These are phyloP conservation scores for Barbarea vulgaris DNA, from an alignment of 345 rosid species.

Conservation along the genomic window DNA sequence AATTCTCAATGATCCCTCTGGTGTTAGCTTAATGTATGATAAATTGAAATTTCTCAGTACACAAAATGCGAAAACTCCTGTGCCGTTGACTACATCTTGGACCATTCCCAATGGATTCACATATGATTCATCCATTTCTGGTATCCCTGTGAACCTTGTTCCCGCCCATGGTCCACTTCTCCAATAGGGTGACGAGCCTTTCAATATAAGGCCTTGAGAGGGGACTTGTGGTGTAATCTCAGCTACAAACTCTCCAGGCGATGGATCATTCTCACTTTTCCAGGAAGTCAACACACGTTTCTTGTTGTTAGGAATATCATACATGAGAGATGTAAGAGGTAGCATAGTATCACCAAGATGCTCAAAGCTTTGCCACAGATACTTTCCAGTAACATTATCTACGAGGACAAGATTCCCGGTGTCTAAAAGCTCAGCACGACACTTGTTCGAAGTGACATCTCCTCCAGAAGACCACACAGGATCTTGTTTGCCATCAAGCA, in stretches of 20 bases:
- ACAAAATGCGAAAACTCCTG: conserved; percentile 38
- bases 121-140: conserved; percentile 41
- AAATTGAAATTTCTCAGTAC: conserved; percentile 33
- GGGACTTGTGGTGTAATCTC: conserved; percentile 42
- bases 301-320: conserved; percentile 31
- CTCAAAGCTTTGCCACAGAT: conserved; percentile 41
- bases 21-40: conserved; percentile 31
- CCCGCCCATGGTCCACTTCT: conserved; percentile 44
- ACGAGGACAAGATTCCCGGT: conserved; percentile 39
- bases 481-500: conserved; percentile 34
- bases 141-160: conserved; percentile 43
- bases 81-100: conserved; percentile 35
- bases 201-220: conserved; percentile 36
- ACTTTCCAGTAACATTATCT: conserved; percentile 33
- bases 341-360: conserved; percentile 42
- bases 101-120: conserved; percentile 35
- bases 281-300: conserved; percentile 39
- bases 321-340: conserved; percentile 35
- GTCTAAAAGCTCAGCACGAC: conserved; percentile 38
- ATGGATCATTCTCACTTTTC: conserved; percentile 41
- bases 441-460: conserved; percentile 15
- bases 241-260: conserved; percentile 41
- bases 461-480: conserved; percentile 35
- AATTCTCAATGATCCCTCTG: conserved; percentile 35
- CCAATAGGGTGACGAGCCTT: conserved; percentile 39